Percentiles rank a stretch among this genome's conserved stretches.
These are phyloP conservation scores for Zea luxurians DNA, from an alignment of 176 grass and related monocot genomes.

Conservation along the genomic window DNA sequence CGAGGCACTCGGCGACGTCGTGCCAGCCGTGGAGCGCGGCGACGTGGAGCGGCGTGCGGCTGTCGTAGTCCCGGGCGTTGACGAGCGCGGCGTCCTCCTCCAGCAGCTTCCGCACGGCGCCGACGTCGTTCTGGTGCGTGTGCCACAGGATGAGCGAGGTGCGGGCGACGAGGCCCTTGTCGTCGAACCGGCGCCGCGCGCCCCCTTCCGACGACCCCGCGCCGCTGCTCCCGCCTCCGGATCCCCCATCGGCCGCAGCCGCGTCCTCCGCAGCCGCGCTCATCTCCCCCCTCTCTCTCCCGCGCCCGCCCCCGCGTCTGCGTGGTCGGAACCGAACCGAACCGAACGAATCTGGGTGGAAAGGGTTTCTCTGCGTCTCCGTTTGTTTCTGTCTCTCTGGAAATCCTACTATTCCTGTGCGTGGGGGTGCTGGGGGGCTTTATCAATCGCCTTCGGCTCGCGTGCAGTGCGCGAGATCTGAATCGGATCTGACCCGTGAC, in stretches of 20 bases:
- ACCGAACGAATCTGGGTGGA: conserved; percentile 22
- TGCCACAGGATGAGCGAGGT: conserved; percentile 99
- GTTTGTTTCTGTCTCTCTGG: neutral
- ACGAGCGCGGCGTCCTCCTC: conserved; percentile 87
- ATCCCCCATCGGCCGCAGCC: conserved; percentile 4
- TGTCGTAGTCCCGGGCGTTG: conserved; percentile 93
- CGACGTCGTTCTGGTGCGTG: conserved; percentile 91
- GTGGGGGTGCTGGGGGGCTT: conserved; percentile 12
- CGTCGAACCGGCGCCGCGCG: conserved; percentile 59
- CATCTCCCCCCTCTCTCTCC: conserved; percentile 28
- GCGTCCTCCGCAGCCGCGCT: conserved; percentile 46
- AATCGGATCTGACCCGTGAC: neutral
- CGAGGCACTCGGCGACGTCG: conserved; percentile 81
- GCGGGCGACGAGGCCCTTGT: conserved; percentile 80
- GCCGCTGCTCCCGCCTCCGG: conserved; percentile 13
- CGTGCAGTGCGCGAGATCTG: conserved; percentile 36
- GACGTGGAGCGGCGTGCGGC: conserved; percentile 93
- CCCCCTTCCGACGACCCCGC: conserved; percentile 47
- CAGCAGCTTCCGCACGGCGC: conserved; percentile 83
- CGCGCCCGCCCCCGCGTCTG: neutral
- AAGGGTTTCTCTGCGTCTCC: neutral
- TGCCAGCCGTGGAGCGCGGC: conserved; percentile 90
- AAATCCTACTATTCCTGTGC: conserved; percentile 26
- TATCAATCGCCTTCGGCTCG: conserved; percentile 10
- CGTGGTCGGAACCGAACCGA: conserved; percentile 15